Evolutionary conservation across 169 alveolate species (phyloP).

Genomic region (Amoebophrya sp.): DNA sequence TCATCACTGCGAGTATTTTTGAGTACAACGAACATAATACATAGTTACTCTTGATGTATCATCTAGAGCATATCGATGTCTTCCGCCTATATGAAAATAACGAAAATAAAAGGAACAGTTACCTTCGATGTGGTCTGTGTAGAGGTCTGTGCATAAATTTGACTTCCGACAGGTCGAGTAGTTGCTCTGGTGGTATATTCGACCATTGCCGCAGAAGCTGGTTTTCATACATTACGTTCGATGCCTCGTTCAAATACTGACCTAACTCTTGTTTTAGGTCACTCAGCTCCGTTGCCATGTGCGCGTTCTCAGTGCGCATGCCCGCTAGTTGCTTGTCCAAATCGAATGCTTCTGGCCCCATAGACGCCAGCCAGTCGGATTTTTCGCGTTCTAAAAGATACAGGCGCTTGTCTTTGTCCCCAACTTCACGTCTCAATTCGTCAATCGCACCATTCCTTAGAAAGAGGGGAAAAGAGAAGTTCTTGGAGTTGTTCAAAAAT

Average conservation of each 20-base stretch:
- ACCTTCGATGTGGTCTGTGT: no score
- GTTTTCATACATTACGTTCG: background rate
- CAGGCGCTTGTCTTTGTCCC: background rate
- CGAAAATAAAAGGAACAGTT: no score
- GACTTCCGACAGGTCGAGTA: slow-evolving; percentile 12
- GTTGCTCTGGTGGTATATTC: background rate
- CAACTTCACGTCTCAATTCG: background rate
- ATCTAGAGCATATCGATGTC: no score
- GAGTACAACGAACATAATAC: no score
- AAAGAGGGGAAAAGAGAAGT: no score
- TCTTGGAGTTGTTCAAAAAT: no score
- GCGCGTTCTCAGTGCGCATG: background rate
- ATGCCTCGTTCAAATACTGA: background rate
- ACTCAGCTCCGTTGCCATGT: background rate
- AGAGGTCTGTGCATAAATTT: no score
- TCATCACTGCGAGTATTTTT: no score
- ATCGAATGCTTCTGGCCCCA: background rate
- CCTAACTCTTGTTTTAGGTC: background rate
- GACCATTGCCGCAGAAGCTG: background rate
- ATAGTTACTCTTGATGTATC: no score
- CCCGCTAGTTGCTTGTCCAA: background rate
- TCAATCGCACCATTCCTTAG: no score
- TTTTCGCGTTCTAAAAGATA: background rate
- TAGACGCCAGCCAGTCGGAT: background rate
- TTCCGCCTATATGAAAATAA: no score